Conservation (phyloP, 169 alveolate species). For the Eimeria falciformis region DNA sequence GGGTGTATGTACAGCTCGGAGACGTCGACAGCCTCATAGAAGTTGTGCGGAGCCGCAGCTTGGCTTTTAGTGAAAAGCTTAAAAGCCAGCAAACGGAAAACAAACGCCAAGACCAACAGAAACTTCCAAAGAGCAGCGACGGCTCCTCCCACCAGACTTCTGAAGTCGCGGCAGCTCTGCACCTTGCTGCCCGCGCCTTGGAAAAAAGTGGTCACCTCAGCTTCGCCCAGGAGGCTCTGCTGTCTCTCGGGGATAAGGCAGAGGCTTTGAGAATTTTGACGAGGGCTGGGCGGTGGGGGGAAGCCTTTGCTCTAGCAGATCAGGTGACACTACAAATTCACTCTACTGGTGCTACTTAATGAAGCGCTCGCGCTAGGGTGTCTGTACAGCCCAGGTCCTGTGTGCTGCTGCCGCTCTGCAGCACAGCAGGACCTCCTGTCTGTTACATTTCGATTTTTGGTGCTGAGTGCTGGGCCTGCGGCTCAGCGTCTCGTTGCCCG, state of each 20-base stretch:
- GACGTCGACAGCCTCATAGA: conserved; percentile 39
- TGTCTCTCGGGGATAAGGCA: conserved; percentile 21
- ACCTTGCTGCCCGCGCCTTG: conserved; percentile 10
- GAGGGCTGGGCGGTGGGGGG: conserved; percentile 66
- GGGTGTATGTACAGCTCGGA: background rate
- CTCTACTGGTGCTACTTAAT: background rate
- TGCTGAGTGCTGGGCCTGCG: too few relatives aligned
- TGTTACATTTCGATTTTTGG: too few relatives aligned
- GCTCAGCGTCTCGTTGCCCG: too few relatives aligned
- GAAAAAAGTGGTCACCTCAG: conserved; percentile 12
- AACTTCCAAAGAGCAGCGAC: background rate
- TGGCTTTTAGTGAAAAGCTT: too few relatives aligned
- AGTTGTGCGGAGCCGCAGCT: conserved; percentile 12
- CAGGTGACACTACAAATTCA: background rate
- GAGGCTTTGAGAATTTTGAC: background rate
- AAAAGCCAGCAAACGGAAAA: background rate
- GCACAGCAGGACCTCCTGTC: too few relatives aligned
- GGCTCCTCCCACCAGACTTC: background rate
- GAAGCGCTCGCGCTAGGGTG: too few relatives aligned
- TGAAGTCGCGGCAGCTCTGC: conserved; percentile 27
- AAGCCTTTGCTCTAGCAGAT: conserved; percentile 49
- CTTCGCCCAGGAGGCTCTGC: conserved; percentile 65
- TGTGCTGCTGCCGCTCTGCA: too few relatives aligned
- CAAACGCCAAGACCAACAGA: background rate
- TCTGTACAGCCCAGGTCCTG: too few relatives aligned